Evolutionary conservation across 306 rosid species (phyloP), one percentile per base, ranked within the genome.

Genomic region (Prunus mume): DNA sequence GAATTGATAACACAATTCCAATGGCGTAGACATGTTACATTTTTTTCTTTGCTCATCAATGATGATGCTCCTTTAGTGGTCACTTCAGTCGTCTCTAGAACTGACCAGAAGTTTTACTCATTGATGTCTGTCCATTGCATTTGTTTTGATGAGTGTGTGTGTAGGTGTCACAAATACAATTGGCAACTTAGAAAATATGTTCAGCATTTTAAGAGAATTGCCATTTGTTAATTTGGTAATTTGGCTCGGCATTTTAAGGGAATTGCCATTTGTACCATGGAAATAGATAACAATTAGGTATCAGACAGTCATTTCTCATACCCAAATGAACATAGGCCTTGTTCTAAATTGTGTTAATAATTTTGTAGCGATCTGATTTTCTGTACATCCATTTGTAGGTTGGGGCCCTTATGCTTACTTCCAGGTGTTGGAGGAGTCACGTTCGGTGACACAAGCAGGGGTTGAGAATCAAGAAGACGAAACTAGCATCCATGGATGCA

Each of bases 391-490:
- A 52, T 75, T 25, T 85, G 78, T 87, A 93, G 97, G 98, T 2
- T 91, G 97, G 97, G 98, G 97, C 41, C 97, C 98, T 22, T 91
- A 93, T 76, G 96, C 98, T 30, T 91, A 88, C 83, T 91, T 91
- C 55, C 80, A 72, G 75, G 82, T 62, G 86, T 60, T 89, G 83
- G 96, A 89, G 83, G 89, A 83, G 63, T 76, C 85, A 0, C 58
- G 79, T 61, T 57, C 73, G 6, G 68, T 57, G 60, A 65, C 83
- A 54, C 84, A 79, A 47, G 70, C 45, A 58, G 47, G 67, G 50
- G 83, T 27, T 49, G 88, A 49, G 77, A 79, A 75, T 56, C 74
- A 55, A 28, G 85, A 64, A 19, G 84, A 78, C 2, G 90, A 81
- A 56, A 81, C 75, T 75, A 81, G 77, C 56, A 46, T 25, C 82